These are phyloP conservation scores for Scedosporium dehoogii DNA, from an alignment of 2,329 filamentous ascomycete genomes.

Conservation along the genomic window DNA sequence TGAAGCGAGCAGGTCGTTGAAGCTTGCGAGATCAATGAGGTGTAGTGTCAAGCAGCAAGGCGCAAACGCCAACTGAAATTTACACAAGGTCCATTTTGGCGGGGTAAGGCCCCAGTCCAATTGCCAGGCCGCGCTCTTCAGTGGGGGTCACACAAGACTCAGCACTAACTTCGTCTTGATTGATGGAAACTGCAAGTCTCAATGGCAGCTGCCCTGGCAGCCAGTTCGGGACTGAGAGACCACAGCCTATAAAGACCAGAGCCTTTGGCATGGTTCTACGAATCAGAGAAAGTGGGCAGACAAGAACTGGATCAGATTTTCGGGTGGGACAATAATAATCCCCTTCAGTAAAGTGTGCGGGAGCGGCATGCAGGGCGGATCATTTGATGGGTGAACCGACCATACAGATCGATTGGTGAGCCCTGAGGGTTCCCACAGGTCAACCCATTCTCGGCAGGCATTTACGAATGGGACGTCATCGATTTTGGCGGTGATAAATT, in stretches of 20 bases:
- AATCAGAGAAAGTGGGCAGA: not conserved
- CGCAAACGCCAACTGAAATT: too few relatives aligned
- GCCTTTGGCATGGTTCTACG: not conserved
- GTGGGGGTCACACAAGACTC: too few relatives aligned
- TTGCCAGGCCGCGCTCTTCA: too few relatives aligned
- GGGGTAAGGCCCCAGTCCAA: too few relatives aligned
- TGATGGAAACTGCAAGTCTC: not conserved
- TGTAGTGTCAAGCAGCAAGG: not conserved
- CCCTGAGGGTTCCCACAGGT: conserved; percentile 4
- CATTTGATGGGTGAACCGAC: not conserved
- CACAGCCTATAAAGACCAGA: not conserved
- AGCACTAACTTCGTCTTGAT: too few relatives aligned
- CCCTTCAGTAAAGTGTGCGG: not conserved
- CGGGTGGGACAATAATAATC: not conserved
- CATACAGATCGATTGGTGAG: not conserved
- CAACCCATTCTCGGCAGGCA: not conserved
- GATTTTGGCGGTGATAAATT: not conserved
- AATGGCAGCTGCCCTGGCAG: not conserved
- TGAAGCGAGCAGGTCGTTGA: too few relatives aligned
- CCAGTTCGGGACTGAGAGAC: too few relatives aligned
- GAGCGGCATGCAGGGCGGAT: conserved; percentile 4
- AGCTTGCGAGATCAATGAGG: not conserved
- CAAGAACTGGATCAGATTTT: not conserved
- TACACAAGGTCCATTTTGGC: too few relatives aligned
- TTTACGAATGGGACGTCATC: not conserved